Base-by-base conservation (phyloP, 2,329 filamentous ascomycete species). In the Triangularia setosa region DNA sequence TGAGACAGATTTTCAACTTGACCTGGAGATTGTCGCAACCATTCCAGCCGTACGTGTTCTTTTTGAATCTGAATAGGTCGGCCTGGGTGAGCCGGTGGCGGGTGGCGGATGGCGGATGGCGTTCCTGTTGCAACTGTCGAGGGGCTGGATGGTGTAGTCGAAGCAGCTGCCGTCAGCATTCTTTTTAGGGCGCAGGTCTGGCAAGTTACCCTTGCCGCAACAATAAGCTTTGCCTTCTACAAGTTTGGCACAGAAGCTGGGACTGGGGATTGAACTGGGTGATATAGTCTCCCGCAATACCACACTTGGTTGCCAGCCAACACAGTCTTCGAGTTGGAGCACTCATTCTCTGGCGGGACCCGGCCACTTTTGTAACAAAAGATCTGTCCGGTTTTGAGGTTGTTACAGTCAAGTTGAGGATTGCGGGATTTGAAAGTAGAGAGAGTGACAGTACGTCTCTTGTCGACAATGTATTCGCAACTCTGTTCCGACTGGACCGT, bases 41-140 rank as follows among this genome's bases (percentile, higher is more conserved):
- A 4, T 33, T 68, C 77, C 54, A 67, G 16, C 66, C 69, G 78
- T 79, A 83, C 4, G 48, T 53, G 6, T 79, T 80, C 1, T 75
- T 71, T n/a, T 70, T 75, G 66, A 40, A 40, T 14, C 82, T 82
- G 58, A 74, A 77, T 0, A 63, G 63, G 27, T 77, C 72, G 4
- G 82, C 69, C 1, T 80, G 65, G 0, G 68, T 58, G 0, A 71
- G 65, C 78, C 66, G 0, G 30, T 33, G 30, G 11, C 30, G 0
- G 75, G 76, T 53, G 81, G 24, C 24, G n/a, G 0, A 12, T 33
- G 30, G 11, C 30, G 0, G 75, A 77, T 53, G 81, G 24, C 24
- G n/a, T 7, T 53, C 48, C 24, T 53, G 24, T 53, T 25, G 24
- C 52, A 24, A 16, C 24, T 55, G 52, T 25, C 52, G 12, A 78